Evolutionary conservation across 192 early-diverging fungal genomes (phyloP).

Genomic region (Gaertneriomyces semiglobifer): DNA sequence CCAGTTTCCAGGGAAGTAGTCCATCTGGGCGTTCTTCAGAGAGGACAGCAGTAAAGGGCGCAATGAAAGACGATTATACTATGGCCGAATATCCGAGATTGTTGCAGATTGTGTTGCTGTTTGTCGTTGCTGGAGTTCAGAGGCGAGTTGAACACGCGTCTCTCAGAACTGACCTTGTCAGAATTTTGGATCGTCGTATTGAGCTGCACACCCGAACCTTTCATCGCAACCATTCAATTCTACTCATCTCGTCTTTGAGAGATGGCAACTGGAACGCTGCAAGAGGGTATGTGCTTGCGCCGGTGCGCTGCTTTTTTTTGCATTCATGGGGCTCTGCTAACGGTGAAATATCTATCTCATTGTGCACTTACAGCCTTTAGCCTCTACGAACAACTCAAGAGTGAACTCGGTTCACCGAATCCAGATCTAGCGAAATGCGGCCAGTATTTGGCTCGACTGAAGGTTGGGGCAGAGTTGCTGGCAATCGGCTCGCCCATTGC

Average conservation of each 20-base stretch:
- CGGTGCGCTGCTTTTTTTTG: background rate
- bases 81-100: too few relatives aligned
- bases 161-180: too few relatives aligned
- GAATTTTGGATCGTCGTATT: too few relatives aligned
- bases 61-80: too few relatives aligned
- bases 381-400: conserved; percentile 50
- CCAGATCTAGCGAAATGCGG: conserved; percentile 69
- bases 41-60: too few relatives aligned
- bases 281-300: conserved; percentile 2
- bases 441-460: conserved; percentile 60
- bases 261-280: conserved; percentile 14
- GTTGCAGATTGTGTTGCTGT: too few relatives aligned
- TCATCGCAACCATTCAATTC: too few relatives aligned
- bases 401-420: conserved; percentile 63
- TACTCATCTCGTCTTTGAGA: too few relatives aligned
- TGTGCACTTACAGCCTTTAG: conserved; percentile 16
- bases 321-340: background rate
- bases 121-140: too few relatives aligned
- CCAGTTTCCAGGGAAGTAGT: conserved; percentile 76
- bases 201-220: too few relatives aligned
- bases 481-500: background rate
- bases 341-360: background rate
- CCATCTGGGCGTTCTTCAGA: conserved; percentile 40
- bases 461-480: conserved; percentile 49
- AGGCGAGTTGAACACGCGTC: too few relatives aligned